These are phyloP conservation scores for Phalaenopsis aphrodite DNA, from an alignment of 106 monocot species.

Conservation along the genomic window DNA sequence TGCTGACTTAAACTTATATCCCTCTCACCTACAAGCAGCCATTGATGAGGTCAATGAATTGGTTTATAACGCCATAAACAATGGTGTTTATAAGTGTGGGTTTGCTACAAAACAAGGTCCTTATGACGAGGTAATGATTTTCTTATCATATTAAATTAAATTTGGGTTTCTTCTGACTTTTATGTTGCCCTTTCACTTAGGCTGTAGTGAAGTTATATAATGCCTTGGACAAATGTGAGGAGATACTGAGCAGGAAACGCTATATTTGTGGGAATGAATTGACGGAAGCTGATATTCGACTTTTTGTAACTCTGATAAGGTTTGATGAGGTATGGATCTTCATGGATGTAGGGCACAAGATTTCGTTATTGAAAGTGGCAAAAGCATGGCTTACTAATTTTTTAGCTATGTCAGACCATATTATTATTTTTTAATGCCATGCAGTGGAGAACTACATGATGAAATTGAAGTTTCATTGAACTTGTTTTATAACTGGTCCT, in stretches of 20 bases:
- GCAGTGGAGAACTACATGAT: neutral
- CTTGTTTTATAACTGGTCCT: no score
- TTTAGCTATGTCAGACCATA: neutral
- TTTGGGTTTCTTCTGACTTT: neutral
- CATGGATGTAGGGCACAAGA: neutral
- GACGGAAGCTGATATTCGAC: slow-evolving; percentile 80
- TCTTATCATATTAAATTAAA: neutral
- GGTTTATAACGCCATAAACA: slow-evolving; percentile 89
- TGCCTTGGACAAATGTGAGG: slow-evolving; percentile 73
- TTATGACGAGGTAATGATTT: slow-evolving; percentile 68
- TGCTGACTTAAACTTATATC: slow-evolving; percentile 76
- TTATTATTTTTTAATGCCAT: neutral
- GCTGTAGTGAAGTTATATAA: slow-evolving; percentile 65
- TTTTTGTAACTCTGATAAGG: slow-evolving; percentile 83
- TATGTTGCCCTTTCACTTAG: slow-evolving; percentile 18
- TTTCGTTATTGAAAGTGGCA: neutral
- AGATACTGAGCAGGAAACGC: slow-evolving; percentile 68
- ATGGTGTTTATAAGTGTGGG: slow-evolving; percentile 95
- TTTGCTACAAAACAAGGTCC: slow-evolving; percentile 88
- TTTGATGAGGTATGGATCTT: slow-evolving; percentile 82
- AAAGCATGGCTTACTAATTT: neutral
- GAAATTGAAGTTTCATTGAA: neutral
- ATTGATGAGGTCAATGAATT: slow-evolving; percentile 82
- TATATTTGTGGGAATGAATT: slow-evolving; percentile 67
- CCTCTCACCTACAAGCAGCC: slow-evolving; percentile 35